A percentile compares a stretch with the other conserved stretches of the same genome.
phyloP scores from a whole-genome alignment of 2,329 filamentous ascomycete genomes.

The Fusarium newnesense region DNA sequence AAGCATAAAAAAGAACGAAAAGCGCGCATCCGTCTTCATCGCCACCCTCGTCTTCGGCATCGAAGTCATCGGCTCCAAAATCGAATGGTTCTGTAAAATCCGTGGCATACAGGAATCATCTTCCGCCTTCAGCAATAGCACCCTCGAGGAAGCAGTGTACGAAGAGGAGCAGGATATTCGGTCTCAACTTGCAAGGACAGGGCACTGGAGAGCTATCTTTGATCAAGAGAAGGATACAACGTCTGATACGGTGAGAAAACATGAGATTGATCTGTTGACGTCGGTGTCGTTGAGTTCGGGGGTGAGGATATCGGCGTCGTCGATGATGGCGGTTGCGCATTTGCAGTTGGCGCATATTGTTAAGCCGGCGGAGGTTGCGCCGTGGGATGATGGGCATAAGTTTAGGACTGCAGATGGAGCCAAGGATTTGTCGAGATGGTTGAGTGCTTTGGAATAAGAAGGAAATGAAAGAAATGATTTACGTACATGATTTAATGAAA shows the following conservation, averaged over 20 bases:
- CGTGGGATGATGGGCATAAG: slow-evolving; percentile 20
- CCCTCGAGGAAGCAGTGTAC: not conserved
- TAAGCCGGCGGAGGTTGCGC: not conserved
- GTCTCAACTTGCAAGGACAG: not conserved
- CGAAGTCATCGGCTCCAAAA: not conserved
- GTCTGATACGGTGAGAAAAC: not conserved
- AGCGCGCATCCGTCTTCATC: slow-evolving; percentile 19
- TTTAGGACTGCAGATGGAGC: slow-evolving; percentile 12
- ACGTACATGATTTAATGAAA: not conserved
- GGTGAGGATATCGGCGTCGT: slow-evolving; percentile 3
- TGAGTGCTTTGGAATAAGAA: slow-evolving; percentile 12
- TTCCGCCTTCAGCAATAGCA: not conserved
- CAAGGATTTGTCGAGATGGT: slow-evolving; percentile 15
- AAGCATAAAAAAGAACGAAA: slow-evolving; percentile 19
- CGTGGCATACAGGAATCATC: not conserved
- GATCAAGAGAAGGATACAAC: not conserved
- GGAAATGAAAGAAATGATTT: not conserved
- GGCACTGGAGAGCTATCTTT: slow-evolving; percentile 7
- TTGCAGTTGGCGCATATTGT: slow-evolving; percentile 22
- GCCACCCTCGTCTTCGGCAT: slow-evolving; percentile 13
- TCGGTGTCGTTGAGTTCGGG: slow-evolving; percentile 10
- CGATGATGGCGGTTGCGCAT: slow-evolving; percentile 10
- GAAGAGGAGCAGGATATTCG: slow-evolving; percentile 18
- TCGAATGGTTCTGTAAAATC: slow-evolving; percentile 22
- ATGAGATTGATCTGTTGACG: slow-evolving; percentile 17